phyloP scores from a whole-genome alignment of 176 grass and related monocot genomes.

The Oryza glumipatula region DNA sequence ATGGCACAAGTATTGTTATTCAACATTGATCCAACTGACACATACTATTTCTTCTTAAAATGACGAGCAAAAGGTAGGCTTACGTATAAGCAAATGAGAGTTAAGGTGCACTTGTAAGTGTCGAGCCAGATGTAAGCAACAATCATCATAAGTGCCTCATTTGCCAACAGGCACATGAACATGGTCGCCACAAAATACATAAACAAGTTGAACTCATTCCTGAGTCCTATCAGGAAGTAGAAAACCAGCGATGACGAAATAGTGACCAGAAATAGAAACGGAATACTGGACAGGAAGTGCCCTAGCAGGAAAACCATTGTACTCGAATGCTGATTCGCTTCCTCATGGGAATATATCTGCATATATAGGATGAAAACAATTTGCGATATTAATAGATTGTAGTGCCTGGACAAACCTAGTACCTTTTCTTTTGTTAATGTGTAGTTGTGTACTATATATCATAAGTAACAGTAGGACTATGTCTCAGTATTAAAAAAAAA shows the following conservation, averaged over 20 bases:
- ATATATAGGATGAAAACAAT: background rate
- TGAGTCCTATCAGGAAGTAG: conserved; percentile 89
- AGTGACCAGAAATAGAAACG: conserved; percentile 83
- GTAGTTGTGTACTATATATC: background rate
- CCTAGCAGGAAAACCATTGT: conserved; percentile 76
- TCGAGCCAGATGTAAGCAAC: conserved; percentile 76
- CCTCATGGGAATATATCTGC: conserved; percentile 83
- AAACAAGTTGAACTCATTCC: conserved; percentile 81
- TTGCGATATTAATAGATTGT: conserved; percentile 1
- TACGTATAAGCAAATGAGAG: conserved; percentile 81
- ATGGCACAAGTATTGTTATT: background rate
- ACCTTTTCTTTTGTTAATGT: background rate
- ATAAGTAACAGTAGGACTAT: background rate
- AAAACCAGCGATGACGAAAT: conserved; percentile 76
- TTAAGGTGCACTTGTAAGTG: conserved; percentile 69
- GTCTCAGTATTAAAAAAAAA: background rate
- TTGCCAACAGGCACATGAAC: conserved; percentile 85
- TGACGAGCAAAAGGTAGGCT: conserved; percentile 23
- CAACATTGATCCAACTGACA: background rate
- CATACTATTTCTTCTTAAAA: background rate
- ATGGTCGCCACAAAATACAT: conserved; percentile 86
- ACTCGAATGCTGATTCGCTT: conserved; percentile 74
- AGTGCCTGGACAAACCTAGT: background rate
- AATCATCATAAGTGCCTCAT: conserved; percentile 90
- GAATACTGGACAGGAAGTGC: conserved; percentile 80